Conservation (phyloP, 495 filamentous ascomycete genomes). For the Penicillium odoratum region DNA sequence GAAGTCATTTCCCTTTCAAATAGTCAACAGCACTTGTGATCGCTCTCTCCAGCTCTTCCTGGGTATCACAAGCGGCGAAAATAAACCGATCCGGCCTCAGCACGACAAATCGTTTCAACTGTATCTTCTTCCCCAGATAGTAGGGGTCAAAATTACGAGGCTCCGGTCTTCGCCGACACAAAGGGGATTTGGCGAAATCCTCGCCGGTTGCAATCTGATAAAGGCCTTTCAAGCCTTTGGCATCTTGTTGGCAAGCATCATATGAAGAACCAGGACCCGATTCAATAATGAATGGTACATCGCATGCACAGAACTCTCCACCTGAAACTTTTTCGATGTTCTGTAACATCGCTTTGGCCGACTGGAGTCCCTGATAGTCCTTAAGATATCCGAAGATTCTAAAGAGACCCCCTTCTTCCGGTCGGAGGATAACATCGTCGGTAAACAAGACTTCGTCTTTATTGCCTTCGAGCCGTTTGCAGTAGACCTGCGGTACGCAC, state of each 20-base stretch:
- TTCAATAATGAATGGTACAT: background rate
- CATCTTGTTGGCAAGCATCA: background rate
- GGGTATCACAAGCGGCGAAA: no score
- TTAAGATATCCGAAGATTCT: constrained; percentile 2
- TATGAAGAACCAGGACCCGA: no score
- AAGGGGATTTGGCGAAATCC: constrained; percentile 22
- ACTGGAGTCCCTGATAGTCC: background rate
- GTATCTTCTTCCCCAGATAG: constrained; percentile 1
- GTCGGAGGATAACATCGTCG: constrained; percentile 14
- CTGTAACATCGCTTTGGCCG: background rate
- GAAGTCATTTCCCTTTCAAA: no score
- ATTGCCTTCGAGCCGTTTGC: background rate
- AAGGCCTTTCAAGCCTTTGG: no score
- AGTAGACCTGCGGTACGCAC: constrained; percentile 14
- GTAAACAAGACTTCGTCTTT: constrained; percentile 9
- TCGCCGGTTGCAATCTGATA: constrained; percentile 22
- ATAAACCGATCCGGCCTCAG: no score
- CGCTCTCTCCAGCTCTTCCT: no score
- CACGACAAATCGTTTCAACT: no score
- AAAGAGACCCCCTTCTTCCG: background rate
- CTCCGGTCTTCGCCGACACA: constrained; percentile 25
- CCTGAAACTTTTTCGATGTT: background rate
- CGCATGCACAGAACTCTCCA: constrained; percentile 4
- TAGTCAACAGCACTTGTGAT: no score
- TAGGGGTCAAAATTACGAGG: constrained; percentile 20